Conservation (phyloP, 2,329 filamentous ascomycete species). For the Alternaria solani region DNA sequence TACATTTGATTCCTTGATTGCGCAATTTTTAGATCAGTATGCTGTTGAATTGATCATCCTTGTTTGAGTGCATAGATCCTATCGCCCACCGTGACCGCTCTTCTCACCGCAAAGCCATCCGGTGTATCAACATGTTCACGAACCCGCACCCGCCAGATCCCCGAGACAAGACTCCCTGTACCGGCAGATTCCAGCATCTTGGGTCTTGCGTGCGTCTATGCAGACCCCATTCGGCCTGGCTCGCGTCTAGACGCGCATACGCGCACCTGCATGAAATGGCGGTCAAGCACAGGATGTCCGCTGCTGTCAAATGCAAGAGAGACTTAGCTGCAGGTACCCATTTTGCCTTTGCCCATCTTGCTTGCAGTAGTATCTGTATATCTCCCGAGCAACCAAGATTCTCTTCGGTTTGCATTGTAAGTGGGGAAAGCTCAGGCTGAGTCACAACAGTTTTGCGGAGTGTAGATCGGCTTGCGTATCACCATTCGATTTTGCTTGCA, state of each 20-base stretch:
- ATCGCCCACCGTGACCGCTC: constrained; percentile 20
- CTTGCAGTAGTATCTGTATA: constrained; percentile 5
- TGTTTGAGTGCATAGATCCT: not conserved
- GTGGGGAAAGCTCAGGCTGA: not conserved
- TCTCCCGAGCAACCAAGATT: constrained; percentile 3
- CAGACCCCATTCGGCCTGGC: constrained; percentile 2
- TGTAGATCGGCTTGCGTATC: not conserved
- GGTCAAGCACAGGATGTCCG: constrained; percentile 15
- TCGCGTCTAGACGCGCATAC: constrained; percentile 3
- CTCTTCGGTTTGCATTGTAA: not conserved
- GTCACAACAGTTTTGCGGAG: not conserved
- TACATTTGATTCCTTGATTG: not conserved
- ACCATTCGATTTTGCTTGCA: not conserved
- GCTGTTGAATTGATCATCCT: not conserved
- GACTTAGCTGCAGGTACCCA: constrained; percentile 18
- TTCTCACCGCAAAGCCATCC: constrained; percentile 19
- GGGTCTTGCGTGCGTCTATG: constrained; percentile 9
- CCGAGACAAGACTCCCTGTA: constrained; percentile 16
- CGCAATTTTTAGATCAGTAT: not conserved
- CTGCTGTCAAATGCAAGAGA: constrained; percentile 6
- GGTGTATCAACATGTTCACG: constrained; percentile 10
- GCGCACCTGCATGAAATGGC: constrained; percentile 25
- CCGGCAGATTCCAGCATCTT: constrained; percentile 12
- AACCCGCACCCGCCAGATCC: not conserved
- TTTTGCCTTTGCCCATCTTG: not conserved